Base-by-base conservation (phyloP, 495 filamentous ascomycete genomes). In the Lophiotrema nucula region DNA sequence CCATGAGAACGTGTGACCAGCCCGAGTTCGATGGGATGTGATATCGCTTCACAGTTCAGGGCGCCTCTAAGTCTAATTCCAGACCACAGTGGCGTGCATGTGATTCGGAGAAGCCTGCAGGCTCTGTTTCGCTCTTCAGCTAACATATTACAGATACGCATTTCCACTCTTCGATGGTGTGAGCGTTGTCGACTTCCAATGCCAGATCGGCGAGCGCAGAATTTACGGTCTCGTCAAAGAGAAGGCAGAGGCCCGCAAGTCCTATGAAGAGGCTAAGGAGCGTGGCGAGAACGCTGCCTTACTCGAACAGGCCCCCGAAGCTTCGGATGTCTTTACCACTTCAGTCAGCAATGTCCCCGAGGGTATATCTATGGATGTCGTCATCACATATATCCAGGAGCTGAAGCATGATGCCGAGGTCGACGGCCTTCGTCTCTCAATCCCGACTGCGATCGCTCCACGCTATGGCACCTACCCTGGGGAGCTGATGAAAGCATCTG, bases 141-240 rank as follows among this genome's bases (percentile, higher is more conserved):
- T 52, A 13, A 53, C 2, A 22, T 25, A 23, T 35, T 33, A 8
- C 26, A 70, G 71, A 23, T 89, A 89, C 69, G 75, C 76, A 0
- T 89, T 89, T 59, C 87, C 87, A 0, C 74, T 88, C 5, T 87
- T 84, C 61, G 81, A 86, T 63, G 83, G 83, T 18, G 79, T 85
- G 0, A 82, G 81, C 16, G 80, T 89, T 3, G 82, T 84, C 18
- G 74, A 72, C 25, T 89, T 88, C 53, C 76, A 72, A 1, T 84
- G 81, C 62, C 74, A 72, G 12, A 72, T 88, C 47, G 74, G 72
- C 33, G 71, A 77, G 22, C 71, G 71, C 10, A 65, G 69, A 5
- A 79, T 88, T 24, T 70, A 65, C 1, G 82, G 86, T n/a, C 56
- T 83, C 4, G 83, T 88, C 28, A 83, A 87, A 64, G 78, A 86